Percentiles rank a stretch among this genome's conserved stretches.
These are phyloP conservation scores for Leccinum truebloodii DNA, from an alignment of 768 basidiomycete genomes.

Conservation along the genomic window DNA sequence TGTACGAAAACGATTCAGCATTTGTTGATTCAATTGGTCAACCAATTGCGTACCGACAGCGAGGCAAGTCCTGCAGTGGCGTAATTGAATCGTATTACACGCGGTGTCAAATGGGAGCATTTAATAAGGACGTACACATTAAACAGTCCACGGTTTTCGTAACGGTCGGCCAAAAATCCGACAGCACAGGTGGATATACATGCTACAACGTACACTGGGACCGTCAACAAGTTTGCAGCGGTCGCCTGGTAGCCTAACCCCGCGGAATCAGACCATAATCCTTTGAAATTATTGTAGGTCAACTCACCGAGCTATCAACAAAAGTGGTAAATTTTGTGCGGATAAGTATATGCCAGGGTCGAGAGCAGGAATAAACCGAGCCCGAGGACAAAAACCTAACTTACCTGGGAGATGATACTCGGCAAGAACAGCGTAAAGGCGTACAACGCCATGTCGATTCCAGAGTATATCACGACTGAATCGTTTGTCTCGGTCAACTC, in stretches of 20 bases:
- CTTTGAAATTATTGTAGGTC: neutral
- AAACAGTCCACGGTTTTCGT: constrained; percentile 58
- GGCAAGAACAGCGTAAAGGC: constrained; percentile 80
- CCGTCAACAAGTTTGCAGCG: constrained; percentile 72
- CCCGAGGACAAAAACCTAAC: neutral
- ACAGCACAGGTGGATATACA: constrained; percentile 65
- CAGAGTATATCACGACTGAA: constrained; percentile 56
- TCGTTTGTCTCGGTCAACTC: neutral
- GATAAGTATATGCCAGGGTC: neutral
- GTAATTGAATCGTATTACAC: neutral
- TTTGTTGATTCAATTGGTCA: neutral
- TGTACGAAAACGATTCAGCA: constrained; percentile 1
- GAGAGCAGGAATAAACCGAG: neutral
- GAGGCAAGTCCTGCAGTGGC: constrained; percentile 25
- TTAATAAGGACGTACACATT: constrained; percentile 51
- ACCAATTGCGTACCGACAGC: constrained; percentile 23
- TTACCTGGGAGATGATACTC: constrained; percentile 70
- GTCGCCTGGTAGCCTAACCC: constrained; percentile 62
- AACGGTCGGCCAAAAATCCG: constrained; percentile 62
- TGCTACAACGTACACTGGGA: constrained; percentile 74
- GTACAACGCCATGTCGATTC: constrained; percentile 67
- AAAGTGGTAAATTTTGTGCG: neutral
- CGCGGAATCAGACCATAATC: constrained; percentile 1
- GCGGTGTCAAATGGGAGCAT: neutral
- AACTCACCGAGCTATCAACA: constrained; percentile 41